These are phyloP conservation scores for Aspergillus niger DNA, from an alignment of 2,329 filamentous ascomycete species.

Conservation along the genomic window DNA sequence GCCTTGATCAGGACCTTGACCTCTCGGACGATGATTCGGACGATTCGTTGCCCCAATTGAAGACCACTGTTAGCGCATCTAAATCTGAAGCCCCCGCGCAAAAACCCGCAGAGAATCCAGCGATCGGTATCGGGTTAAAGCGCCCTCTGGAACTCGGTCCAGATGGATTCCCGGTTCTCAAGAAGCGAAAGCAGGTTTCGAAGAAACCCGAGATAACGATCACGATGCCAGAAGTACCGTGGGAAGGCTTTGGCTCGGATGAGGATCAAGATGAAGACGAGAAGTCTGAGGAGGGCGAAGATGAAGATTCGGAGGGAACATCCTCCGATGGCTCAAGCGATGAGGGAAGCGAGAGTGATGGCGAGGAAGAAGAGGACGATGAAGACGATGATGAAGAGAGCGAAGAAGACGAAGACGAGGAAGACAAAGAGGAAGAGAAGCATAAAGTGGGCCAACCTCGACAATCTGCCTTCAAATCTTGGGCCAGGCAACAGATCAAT, in stretches of 20 bases:
- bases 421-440: conserved; percentile 35
- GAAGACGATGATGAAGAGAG: conserved; percentile 25
- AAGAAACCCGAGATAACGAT: conserved; percentile 41
- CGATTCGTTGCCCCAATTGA: conserved; percentile 35
- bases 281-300: conserved; percentile 32
- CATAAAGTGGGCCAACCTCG: conserved; percentile 33
- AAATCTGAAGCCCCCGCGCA: conserved; percentile 53
- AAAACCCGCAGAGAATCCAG: conserved; percentile 23
- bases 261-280: conserved; percentile 38
- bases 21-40: conserved; percentile 37
- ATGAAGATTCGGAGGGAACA: conserved; percentile 28
- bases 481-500: conserved; percentile 86
- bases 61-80: conserved; percentile 22
- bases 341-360: conserved; percentile 33
- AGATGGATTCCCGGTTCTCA: conserved; percentile 76
- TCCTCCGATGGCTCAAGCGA: conserved; percentile 25
- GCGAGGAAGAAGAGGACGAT: conserved; percentile 36
- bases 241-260: conserved; percentile 49
- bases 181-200: conserved; percentile 73
- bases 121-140: conserved; percentile 76
- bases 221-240: conserved; percentile 42
- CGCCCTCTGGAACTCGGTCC: conserved; percentile 79
- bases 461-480: conserved; percentile 81
- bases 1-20: conserved; percentile 32
- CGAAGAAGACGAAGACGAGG: conserved; percentile 25